A percentile compares a stretch with the other conserved stretches of the same genome.
Conservation (phyloP, 2,329 filamentous ascomycete species). For the Sporothrix inflata region DNA sequence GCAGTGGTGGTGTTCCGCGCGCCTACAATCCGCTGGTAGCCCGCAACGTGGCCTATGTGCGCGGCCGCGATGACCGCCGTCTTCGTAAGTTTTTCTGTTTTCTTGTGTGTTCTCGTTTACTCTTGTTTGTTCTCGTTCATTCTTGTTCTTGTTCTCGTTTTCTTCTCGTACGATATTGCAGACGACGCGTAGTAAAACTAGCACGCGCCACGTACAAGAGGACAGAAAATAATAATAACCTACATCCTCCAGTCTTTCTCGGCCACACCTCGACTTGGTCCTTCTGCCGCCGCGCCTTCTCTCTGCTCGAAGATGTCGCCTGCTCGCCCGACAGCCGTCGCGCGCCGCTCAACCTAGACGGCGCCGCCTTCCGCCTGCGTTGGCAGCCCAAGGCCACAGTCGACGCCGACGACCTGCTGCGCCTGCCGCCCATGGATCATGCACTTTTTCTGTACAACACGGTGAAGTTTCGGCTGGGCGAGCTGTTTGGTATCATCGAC, state of each 20-base stretch:
- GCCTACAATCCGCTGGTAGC: neutral
- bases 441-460: neutral
- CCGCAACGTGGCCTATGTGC: neutral
- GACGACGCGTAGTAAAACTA: too few relatives aligned
- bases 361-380: neutral
- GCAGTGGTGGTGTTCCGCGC: neutral
- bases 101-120: too few relatives aligned
- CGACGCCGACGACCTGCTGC: neutral
- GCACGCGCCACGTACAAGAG: too few relatives aligned
- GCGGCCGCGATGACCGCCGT: neutral
- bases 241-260: neutral
- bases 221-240: too few relatives aligned
- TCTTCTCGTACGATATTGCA: too few relatives aligned
- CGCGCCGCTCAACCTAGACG: neutral
- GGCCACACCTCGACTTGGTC: neutral
- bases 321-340: neutral
- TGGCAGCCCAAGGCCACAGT: neutral
- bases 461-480: neutral
- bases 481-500: neutral
- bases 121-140: too few relatives aligned
- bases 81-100: neutral
- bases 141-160: too few relatives aligned
- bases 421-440: neutral
- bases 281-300: neutral
- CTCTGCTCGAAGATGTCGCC: neutral